Conservation (phyloP, 306 rosid species). For the Ammopiptanthus mongolicus region DNA sequence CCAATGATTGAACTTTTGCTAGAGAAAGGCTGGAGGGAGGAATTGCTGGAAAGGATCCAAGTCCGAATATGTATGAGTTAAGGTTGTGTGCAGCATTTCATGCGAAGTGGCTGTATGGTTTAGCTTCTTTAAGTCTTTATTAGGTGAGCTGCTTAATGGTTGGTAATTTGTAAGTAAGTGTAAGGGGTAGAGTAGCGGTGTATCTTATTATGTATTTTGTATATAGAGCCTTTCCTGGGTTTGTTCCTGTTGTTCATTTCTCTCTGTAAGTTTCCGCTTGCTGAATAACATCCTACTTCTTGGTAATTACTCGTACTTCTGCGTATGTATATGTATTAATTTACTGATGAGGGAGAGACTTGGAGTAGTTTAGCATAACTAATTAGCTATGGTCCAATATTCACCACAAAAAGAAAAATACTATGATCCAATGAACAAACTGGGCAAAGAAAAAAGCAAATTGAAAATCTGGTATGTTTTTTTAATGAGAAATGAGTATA, state of each 20-base stretch:
- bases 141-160: slow-evolving; percentile 10
- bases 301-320: background rate
- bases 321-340: background rate
- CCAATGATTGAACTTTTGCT: too few relatives aligned
- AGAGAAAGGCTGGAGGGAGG: too few relatives aligned
- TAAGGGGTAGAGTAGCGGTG: slow-evolving; percentile 22
- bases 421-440: background rate
- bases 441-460: background rate
- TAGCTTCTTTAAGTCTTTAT: background rate
- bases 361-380: background rate
- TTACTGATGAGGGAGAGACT: background rate
- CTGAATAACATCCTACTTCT: slow-evolving; percentile 23
- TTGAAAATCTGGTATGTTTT: background rate
- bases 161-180: slow-evolving; percentile 14
- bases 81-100: slow-evolving; percentile 4
- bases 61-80: background rate
- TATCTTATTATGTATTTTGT: slow-evolving; percentile 20
- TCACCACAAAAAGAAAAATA: too few relatives aligned
- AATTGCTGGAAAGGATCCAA: too few relatives aligned
- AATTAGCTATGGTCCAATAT: background rate
- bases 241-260: background rate
- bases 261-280: background rate
- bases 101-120: background rate
- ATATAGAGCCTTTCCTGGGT: background rate
- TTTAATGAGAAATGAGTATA: too few relatives aligned